A percentile compares a stretch with the other conserved stretches of the same genome.
Evolutionary conservation across 2,329 filamentous ascomycete genomes (phyloP).

Genomic region (Diaporthe sp.): DNA sequence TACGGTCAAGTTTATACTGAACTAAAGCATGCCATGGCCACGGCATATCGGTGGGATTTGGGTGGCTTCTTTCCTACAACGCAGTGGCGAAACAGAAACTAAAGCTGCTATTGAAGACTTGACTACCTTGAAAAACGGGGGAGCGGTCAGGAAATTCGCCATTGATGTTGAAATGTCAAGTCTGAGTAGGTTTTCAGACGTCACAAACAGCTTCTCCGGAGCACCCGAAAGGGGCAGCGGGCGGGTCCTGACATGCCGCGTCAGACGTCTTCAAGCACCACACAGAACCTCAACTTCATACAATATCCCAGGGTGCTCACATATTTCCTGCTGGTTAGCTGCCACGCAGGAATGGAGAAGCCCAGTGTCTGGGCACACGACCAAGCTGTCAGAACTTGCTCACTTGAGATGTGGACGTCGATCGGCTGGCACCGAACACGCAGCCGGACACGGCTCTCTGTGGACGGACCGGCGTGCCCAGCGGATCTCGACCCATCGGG

Average conservation of each 20-base stretch:
- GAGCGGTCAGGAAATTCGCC: neutral
- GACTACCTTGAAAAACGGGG: neutral
- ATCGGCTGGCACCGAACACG: neutral
- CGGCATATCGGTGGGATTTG: neutral
- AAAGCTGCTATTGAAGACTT: neutral
- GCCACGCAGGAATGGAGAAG: neutral
- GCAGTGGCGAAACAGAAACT: neutral
- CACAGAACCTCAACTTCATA: neutral
- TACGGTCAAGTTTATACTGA: neutral
- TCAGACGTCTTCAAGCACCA: neutral
- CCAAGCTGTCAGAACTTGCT: neutral
- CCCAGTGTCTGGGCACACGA: neutral
- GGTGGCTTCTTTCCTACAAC: neutral
- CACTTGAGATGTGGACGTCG: neutral
- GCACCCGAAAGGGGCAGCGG: neutral
- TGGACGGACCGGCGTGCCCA: constrained; percentile 13
- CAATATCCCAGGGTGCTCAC: neutral
- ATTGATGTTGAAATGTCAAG: neutral
- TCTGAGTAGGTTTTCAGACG: neutral
- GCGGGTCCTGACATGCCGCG: neutral
- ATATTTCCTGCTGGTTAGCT: neutral
- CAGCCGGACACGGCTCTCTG: constrained; percentile 7
- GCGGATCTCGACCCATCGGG: constrained; percentile 1
- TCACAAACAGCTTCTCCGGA: neutral
- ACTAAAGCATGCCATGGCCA: neutral